These are phyloP conservation scores for Hypsizygus marmoreus DNA, from an alignment of 768 basidiomycete species.

Conservation along the genomic window DNA sequence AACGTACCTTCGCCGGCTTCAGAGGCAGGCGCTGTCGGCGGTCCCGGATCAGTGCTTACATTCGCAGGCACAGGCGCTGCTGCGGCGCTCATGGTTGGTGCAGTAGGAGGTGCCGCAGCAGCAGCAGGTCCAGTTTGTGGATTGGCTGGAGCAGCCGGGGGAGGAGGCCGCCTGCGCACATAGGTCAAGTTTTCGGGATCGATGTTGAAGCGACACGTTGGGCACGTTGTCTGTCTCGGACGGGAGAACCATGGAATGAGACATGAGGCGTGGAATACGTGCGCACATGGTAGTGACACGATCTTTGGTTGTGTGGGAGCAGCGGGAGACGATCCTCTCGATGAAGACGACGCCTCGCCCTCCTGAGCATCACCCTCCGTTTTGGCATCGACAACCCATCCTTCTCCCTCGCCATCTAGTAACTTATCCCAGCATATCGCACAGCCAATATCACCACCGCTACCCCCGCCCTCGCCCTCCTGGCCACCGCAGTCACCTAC, in stretches of 20 bases:
- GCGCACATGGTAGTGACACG: slow-evolving; percentile 75
- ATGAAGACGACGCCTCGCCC: slow-evolving; percentile 23
- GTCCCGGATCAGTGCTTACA: too few relatives aligned
- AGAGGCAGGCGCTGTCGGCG: too few relatives aligned
- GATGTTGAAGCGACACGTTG: slow-evolving; percentile 81
- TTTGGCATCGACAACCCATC: slow-evolving; percentile 13
- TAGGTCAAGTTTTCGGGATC: slow-evolving; percentile 77
- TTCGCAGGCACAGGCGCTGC: too few relatives aligned
- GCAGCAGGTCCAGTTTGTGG: neutral
- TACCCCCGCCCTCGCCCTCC: slow-evolving; percentile 31
- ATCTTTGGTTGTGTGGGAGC: slow-evolving; percentile 40
- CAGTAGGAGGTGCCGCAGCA: too few relatives aligned
- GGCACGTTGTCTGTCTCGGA: slow-evolving; percentile 78
- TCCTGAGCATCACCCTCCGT: slow-evolving; percentile 4
- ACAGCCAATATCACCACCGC: slow-evolving; percentile 50
- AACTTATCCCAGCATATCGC: slow-evolving; percentile 79
- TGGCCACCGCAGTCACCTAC: slow-evolving; percentile 37
- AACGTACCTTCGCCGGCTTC: too few relatives aligned
- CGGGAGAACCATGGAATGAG: slow-evolving; percentile 83
- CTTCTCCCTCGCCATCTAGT: slow-evolving; percentile 46
- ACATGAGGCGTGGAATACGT: slow-evolving; percentile 80
- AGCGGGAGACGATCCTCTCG: slow-evolving; percentile 9
- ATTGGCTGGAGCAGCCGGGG: slow-evolving; percentile 6
- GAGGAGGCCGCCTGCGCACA: slow-evolving; percentile 26
- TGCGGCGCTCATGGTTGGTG: too few relatives aligned